phyloP scores from a whole-genome alignment of 2,329 filamentous ascomycete species.

The Fusarium keratoplasticum region DNA sequence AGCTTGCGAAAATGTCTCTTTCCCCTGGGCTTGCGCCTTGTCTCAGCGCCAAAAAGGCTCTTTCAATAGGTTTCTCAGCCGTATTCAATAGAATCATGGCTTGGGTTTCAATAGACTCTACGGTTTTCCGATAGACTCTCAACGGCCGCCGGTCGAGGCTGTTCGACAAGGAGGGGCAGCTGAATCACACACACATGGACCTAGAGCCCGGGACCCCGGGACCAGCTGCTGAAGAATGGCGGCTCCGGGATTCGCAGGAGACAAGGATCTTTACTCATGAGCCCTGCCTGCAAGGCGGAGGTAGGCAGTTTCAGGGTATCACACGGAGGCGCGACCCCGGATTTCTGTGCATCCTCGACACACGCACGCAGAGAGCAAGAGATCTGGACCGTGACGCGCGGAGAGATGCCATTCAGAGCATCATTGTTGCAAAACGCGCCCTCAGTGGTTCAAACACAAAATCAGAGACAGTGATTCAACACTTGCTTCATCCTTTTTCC shows the following conservation, averaged over 20 bases:
- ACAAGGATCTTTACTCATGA: neutral
- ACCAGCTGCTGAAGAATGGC: conserved; percentile 6
- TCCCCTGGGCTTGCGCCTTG: neutral
- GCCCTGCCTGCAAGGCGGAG: conserved; percentile 13
- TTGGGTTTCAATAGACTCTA: conserved; percentile 10
- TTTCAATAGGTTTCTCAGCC: neutral
- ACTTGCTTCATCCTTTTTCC: neutral
- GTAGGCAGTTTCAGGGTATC: conserved; percentile 1
- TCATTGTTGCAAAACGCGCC: no score
- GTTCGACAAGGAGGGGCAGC: neutral
- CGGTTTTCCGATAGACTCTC: conserved; percentile 20
- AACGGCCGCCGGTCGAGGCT: conserved; percentile 13
- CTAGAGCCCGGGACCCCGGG: neutral
- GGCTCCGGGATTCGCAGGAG: conserved; percentile 23
- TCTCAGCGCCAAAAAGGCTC: conserved; percentile 5
- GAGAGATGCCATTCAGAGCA: neutral
- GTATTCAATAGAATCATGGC: neutral
- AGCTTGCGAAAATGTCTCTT: neutral
- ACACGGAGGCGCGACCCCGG: conserved; percentile 24
- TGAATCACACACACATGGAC: neutral
- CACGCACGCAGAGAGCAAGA: neutral
- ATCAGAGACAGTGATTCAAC: neutral
- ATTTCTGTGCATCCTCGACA: conserved; percentile 30
- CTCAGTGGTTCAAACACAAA: neutral
- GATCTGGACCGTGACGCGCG: neutral